These are phyloP conservation scores for Trichophyton mentagrophytes DNA, from an alignment of 2,329 filamentous ascomycete species.

Conservation along the genomic window DNA sequence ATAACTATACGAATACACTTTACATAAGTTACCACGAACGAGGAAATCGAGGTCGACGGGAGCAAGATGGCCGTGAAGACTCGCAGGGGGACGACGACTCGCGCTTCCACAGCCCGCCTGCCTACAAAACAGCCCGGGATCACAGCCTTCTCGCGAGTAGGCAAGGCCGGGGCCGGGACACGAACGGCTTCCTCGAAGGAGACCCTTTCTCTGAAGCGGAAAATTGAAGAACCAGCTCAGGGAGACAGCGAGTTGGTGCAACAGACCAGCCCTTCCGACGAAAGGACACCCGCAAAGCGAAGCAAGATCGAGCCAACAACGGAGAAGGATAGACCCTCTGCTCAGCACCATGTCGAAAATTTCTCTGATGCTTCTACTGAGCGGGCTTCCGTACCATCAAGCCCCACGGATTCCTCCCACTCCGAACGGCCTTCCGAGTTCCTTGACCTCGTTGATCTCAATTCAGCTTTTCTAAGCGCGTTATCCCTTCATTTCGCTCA, in stretches of 20 bases:
- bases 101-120: conserved; percentile 18
- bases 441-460: conserved; percentile 48
- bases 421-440: conserved; percentile 19
- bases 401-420: not conserved
- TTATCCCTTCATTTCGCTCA: conserved; percentile 58
- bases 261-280: not conserved
- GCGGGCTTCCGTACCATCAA: conserved; percentile 29
- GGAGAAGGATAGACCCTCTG: not conserved
- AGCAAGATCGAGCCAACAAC: not conserved
- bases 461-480: conserved; percentile 55
- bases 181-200: conserved; percentile 16
- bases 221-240: conserved; percentile 17
- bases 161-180: conserved; percentile 30
- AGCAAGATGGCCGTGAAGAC: conserved; percentile 7
- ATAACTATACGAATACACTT: not conserved
- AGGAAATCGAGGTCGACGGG: not conserved
- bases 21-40: not conserved
- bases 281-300: not conserved
- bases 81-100: conserved; percentile 1
- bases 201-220: conserved; percentile 29
- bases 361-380: conserved; percentile 10
- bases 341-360: not conserved
- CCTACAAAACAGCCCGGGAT: conserved; percentile 29
- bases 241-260: not conserved
- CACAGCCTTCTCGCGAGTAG: conserved; percentile 33